A percentile compares a stretch with the other conserved stretches of the same genome.
Evolutionary conservation across 805 yeast genomes (phyloP).

Genomic region (Sugiyamaella qingdaonensis): DNA sequence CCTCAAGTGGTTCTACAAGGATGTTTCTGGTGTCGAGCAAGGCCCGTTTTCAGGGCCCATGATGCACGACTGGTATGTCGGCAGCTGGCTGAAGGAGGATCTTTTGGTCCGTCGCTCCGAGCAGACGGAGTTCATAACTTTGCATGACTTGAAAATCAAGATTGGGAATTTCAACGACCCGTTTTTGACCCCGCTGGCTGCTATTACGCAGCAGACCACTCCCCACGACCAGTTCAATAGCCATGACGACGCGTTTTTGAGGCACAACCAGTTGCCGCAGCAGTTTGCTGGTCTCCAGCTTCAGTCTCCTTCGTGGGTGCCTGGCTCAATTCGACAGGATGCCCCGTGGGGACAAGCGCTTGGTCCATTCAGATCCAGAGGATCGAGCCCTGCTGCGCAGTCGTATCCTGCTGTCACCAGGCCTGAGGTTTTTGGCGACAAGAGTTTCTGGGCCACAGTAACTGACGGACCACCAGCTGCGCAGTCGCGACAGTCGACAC

Average conservation of each 20-base stretch:
- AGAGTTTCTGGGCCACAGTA: neutral
- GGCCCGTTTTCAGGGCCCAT: conserved; percentile 73
- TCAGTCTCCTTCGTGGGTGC: neutral
- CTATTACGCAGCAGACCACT: neutral
- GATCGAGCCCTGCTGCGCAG: neutral
- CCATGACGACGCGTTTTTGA: conserved; percentile 8
- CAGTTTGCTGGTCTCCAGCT: conserved; percentile 10
- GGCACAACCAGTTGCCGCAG: conserved; percentile 7
- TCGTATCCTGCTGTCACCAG: neutral
- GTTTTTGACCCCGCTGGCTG: conserved; percentile 47
- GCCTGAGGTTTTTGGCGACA: neutral
- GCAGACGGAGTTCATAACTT: conserved; percentile 46
- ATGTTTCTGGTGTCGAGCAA: conserved; percentile 63
- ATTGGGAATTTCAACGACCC: conserved; percentile 54
- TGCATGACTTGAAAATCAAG: conserved; percentile 49
- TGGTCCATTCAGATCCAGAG: neutral
- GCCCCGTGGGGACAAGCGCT: neutral
- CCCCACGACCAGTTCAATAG: neutral
- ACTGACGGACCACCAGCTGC: neutral
- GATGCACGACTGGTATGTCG: conserved; percentile 76
- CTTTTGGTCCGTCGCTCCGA: conserved; percentile 57
- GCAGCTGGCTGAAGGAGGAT: conserved; percentile 53
- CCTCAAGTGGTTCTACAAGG: conserved; percentile 69
- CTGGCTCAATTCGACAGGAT: neutral
- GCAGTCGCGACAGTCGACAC: neutral